Evolutionary conservation across 495 filamentous ascomycete species (phyloP).

Genomic region (Hypoxylon rickii): DNA sequence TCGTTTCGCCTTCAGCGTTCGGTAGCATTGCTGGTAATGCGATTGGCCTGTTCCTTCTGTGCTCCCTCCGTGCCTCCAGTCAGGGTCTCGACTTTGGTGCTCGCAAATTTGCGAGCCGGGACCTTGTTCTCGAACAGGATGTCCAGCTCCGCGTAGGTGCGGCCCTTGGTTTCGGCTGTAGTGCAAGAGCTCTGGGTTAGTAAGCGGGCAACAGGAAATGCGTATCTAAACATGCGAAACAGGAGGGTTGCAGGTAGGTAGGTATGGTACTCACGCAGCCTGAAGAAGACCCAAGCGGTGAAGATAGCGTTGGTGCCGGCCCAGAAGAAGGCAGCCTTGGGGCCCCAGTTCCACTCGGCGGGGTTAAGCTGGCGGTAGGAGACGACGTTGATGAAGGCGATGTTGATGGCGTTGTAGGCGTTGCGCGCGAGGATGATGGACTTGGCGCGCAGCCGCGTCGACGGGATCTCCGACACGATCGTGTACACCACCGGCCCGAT

Average conservation of each 20-base stretch:
- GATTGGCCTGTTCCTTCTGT: conserved; percentile 36
- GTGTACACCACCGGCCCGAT: conserved; percentile 65
- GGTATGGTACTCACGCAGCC: conserved; percentile 40
- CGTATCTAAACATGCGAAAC: too few species aligned
- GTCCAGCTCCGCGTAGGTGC: conserved; percentile 61
- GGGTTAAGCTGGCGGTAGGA: conserved; percentile 56
- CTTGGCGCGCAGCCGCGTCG: conserved; percentile 57
- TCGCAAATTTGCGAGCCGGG: conserved; percentile 51
- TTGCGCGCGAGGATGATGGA: conserved; percentile 62
- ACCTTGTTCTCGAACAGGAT: conserved; percentile 59
- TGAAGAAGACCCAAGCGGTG: conserved; percentile 45
- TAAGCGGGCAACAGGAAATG: too few species aligned
- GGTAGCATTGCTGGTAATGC: conserved; percentile 11
- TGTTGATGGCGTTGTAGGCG: conserved; percentile 56
- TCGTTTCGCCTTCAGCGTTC: not conserved
- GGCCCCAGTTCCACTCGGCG: conserved; percentile 57
- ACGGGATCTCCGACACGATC: conserved; percentile 62
- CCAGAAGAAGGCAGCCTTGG: conserved; percentile 60
- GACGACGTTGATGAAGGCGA: conserved; percentile 47
- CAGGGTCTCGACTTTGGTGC: conserved; percentile 38
- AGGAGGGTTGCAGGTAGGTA: conserved; percentile 27
- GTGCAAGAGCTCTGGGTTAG: not conserved
- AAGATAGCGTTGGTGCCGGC: conserved; percentile 55
- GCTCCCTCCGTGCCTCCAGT: conserved; percentile 34
- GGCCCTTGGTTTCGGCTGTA: conserved; percentile 50